Percentiles rank a stretch among this genome's conserved stretches.
Evolutionary conservation across 176 grass and related monocot genomes (phyloP).

Genomic region (Rhipidocladum racemiflorum): DNA sequence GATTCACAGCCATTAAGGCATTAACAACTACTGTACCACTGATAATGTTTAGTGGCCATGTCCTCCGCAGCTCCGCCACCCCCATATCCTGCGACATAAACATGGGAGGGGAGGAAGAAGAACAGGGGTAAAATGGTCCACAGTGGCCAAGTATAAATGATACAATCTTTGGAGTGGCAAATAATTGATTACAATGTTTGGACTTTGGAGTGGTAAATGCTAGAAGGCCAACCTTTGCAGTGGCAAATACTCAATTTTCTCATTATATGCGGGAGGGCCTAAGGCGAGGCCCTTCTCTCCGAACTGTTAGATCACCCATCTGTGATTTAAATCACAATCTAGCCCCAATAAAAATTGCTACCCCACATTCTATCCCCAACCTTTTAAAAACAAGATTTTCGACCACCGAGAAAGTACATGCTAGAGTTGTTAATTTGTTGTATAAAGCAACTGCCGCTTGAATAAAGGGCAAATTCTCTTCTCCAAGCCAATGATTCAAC

Average conservation of each 20-base stretch:
- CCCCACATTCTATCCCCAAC: neutral
- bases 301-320: neutral
- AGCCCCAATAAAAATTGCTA: neutral
- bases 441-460: neutral
- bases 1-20: no score
- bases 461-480: slow-evolving; percentile 14
- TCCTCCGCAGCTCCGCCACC: neutral
- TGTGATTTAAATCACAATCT: neutral
- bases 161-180: neutral
- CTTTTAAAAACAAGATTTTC: neutral
- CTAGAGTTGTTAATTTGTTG: neutral
- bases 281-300: neutral
- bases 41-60: slow-evolving; percentile 4
- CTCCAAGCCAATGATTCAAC: neutral
- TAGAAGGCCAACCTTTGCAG: no score
- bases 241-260: no score
- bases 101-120: neutral
- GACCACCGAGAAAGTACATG: neutral
- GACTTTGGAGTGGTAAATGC: no score
- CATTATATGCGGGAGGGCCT: no score
- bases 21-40: no score
- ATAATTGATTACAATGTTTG: neutral
- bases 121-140: neutral
- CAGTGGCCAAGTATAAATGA: neutral
- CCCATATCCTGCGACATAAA: no score